Percentiles rank a stretch among this genome's conserved stretches.
phyloP scores from a whole-genome alignment of 768 basidiomycete genomes.

The Phaffia tasmanica region DNA sequence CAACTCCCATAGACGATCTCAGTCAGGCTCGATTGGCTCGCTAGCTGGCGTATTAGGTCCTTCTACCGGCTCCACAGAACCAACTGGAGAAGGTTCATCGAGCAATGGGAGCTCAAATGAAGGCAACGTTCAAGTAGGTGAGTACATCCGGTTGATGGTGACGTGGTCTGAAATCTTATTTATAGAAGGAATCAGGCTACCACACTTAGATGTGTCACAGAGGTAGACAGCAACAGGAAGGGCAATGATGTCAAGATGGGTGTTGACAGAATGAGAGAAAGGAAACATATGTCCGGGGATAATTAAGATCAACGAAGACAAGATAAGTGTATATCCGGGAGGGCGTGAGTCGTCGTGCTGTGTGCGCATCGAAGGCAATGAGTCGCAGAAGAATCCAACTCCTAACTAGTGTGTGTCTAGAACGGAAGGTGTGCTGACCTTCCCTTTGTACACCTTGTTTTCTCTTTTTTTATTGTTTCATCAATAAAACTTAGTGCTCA shows the following conservation, averaged over 20 bases:
- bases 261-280: background rate
- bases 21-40: too few species aligned
- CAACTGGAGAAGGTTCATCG: too few species aligned
- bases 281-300: background rate
- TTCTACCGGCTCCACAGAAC: too few species aligned
- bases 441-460: background rate
- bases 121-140: conserved; percentile 25
- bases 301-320: too few species aligned
- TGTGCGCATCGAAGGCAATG: too few species aligned
- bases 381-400: background rate
- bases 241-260: too few species aligned
- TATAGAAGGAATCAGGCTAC: too few species aligned
- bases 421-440: background rate
- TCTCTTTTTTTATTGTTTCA: background rate
- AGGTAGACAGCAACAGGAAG: too few species aligned
- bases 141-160: background rate
- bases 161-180: background rate
- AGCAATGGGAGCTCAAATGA: conserved; percentile 8
- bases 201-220: too few species aligned
- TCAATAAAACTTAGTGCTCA: conserved; percentile 47
- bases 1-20: too few species aligned
- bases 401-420: background rate
- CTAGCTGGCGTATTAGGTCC: too few species aligned
- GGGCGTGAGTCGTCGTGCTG: background rate
- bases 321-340: too few species aligned